Conservation (phyloP, 2,329 filamentous ascomycete species). For the Verticillium isaacii region DNA sequence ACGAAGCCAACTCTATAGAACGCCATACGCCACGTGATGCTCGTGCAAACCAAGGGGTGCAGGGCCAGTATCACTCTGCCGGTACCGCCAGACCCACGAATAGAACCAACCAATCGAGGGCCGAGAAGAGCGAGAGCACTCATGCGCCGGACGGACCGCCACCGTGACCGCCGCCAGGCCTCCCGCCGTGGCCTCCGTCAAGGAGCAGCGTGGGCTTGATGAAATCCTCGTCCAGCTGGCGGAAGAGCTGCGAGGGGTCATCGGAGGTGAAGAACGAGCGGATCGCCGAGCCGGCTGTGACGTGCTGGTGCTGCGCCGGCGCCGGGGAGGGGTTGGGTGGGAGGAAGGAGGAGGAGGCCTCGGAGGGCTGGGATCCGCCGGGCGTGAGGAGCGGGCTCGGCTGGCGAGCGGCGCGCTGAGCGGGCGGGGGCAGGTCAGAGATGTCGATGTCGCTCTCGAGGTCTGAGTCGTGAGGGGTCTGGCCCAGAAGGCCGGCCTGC, state of each 20-base stretch:
- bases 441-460: conserved; percentile 60
- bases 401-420: conserved; percentile 32
- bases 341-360: conserved; percentile 6
- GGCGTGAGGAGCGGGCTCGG: conserved; percentile 29
- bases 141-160: background rate
- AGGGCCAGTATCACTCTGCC: background rate
- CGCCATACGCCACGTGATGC: conserved; percentile 2
- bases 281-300: conserved; percentile 73
- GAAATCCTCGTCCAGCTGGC: conserved; percentile 90
- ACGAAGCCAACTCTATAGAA: conserved; percentile 1
- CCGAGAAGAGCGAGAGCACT: background rate
- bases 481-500: conserved; percentile 50
- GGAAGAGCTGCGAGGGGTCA: conserved; percentile 86
- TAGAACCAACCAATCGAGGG: background rate
- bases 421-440: conserved; percentile 61
- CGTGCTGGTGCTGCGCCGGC: conserved; percentile 27
- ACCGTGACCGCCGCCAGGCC: background rate
- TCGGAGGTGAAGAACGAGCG: conserved; percentile 78
- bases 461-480: conserved; percentile 48
- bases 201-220: conserved; percentile 89
- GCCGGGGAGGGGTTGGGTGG: conserved; percentile 4
- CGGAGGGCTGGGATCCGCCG: conserved; percentile 12
- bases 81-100: background rate
- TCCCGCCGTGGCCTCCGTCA: conserved; percentile 36
- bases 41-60: background rate